These are phyloP conservation scores for Gynochthodes officinalis DNA, from an alignment of 257 asterid species.

Conservation along the genomic window DNA sequence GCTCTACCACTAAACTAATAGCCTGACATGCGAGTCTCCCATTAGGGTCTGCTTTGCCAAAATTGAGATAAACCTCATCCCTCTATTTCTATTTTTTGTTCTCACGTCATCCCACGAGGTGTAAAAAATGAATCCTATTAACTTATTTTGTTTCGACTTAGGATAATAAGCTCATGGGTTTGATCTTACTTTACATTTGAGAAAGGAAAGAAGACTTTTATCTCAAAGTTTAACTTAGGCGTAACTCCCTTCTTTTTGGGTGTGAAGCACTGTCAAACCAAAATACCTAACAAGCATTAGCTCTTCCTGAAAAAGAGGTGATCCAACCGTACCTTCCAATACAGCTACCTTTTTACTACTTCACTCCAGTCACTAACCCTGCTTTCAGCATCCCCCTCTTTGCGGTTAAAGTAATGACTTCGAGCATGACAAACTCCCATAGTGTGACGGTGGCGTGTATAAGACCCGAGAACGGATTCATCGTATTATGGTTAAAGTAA, in stretches of 20 bases:
- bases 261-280: neutral
- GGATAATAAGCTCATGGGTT: slow-evolving; percentile 7
- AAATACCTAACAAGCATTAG: neutral
- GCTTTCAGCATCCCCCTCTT: no score
- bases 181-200: neutral
- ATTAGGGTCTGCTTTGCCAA: neutral
- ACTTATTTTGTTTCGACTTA: slow-evolving; percentile 9
- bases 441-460: no score
- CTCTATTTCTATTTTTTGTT: no score
- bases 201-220: neutral
- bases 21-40: neutral
- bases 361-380: no score
- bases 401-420: no score
- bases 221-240: neutral
- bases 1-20: neutral
- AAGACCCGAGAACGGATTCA: no score
- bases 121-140: neutral
- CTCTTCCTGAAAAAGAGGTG: neutral
- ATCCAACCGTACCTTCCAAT: no score
- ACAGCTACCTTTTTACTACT: no score
- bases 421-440: no score
- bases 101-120: neutral
- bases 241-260: neutral
- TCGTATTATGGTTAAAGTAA: no score
- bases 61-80: neutral